A percentile compares a stretch with the other conserved stretches of the same genome.
Conservation (phyloP, 2,329 filamentous ascomycete species). For the Volutella citrinella region DNA sequence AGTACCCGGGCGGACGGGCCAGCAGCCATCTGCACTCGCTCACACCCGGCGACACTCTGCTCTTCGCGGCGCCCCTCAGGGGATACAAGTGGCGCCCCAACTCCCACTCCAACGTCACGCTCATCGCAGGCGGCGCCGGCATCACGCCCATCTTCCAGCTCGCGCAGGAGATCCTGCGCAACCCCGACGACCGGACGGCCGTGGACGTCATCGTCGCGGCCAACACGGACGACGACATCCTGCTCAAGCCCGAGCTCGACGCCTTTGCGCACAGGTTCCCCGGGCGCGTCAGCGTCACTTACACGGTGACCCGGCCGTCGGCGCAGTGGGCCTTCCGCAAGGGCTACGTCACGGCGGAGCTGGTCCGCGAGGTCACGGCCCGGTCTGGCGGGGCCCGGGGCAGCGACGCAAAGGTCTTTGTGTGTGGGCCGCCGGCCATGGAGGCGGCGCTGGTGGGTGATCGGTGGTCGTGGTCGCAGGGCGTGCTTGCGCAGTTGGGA, state of each 20-base stretch:
- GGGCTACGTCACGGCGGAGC: conserved; percentile 56
- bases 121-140: conserved; percentile 69
- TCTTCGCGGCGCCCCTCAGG: conserved; percentile 53
- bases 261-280: conserved; percentile 49
- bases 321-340: conserved; percentile 42
- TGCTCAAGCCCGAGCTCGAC: conserved; percentile 54
- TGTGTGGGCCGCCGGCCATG: conserved; percentile 69
- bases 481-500: conserved; percentile 55
- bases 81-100: conserved; percentile 54
- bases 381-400: conserved; percentile 25
- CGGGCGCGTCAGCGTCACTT: conserved; percentile 54
- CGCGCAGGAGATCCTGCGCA: conserved; percentile 56
- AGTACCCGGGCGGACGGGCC: conserved; percentile 63
- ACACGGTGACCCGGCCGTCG: conserved; percentile 51
- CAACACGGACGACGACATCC: conserved; percentile 60
- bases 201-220: conserved; percentile 65
- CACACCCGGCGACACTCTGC: conserved; percentile 57
- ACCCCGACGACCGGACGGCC: conserved; percentile 59
- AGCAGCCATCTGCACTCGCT: conserved; percentile 66
- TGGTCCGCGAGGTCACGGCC: conserved; percentile 49
- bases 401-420: conserved; percentile 56
- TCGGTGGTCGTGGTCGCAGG: conserved; percentile 37
- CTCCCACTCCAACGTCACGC: conserved; percentile 49
- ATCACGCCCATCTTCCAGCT: conserved; percentile 71
- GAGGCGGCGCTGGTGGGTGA: conserved; percentile 53